These are phyloP conservation scores for Solanum habrochaites DNA, from an alignment of 257 asterid genomes.

Conservation along the genomic window DNA sequence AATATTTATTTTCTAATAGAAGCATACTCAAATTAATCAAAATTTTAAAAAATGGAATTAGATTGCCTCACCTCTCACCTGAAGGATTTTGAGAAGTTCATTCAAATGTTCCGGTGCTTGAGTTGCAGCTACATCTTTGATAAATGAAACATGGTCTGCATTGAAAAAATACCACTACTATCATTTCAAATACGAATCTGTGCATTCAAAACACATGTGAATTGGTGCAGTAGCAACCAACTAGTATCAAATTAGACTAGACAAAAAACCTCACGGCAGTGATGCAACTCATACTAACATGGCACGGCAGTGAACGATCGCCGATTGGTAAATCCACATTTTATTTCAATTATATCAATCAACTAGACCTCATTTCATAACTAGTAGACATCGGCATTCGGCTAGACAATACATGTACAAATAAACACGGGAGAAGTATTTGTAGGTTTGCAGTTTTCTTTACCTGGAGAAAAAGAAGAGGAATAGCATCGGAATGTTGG, in stretches of 20 bases:
- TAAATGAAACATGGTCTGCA: constrained; percentile 64
- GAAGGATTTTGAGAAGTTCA: constrained; percentile 67
- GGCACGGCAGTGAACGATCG: not conserved
- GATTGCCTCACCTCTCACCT: constrained; percentile 54
- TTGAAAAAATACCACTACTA: not conserved
- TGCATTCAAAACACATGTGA: not conserved
- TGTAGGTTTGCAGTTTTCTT: not conserved
- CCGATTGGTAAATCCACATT: not conserved
- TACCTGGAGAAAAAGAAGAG: constrained; percentile 31
- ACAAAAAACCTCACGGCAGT: not conserved
- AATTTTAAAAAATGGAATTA: not conserved
- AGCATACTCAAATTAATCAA: not conserved
- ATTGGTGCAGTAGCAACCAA: not conserved
- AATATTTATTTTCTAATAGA: not conserved
- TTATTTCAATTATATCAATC: not conserved
- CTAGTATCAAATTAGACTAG: not conserved
- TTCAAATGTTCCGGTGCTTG: constrained; percentile 83
- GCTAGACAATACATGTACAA: not conserved
- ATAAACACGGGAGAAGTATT: not conserved
- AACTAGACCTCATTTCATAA: not conserved
- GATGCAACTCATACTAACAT: not conserved
- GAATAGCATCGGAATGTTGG: constrained; percentile 62
- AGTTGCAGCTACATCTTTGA: constrained; percentile 64
- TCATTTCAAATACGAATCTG: not conserved
- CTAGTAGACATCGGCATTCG: not conserved